Evolutionary conservation across 2,329 filamentous ascomycete genomes (phyloP).

Genomic region (Aspergillus candidus): DNA sequence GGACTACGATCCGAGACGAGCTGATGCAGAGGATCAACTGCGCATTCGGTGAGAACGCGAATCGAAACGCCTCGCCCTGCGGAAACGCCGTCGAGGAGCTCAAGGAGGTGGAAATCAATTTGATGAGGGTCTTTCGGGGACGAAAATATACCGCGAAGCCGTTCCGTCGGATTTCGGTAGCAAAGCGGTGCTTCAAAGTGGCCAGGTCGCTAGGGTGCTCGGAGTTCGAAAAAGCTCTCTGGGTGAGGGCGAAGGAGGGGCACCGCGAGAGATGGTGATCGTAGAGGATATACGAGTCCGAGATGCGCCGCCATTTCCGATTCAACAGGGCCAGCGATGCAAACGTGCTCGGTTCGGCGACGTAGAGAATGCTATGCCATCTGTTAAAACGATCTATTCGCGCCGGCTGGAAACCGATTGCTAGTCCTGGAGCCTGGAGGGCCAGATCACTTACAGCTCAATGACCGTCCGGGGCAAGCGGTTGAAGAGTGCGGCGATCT

Average conservation of each 20-base stretch:
- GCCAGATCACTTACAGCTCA: constrained; percentile 21
- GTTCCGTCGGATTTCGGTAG: constrained; percentile 66
- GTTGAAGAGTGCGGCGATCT: constrained; percentile 14
- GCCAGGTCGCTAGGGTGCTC: constrained; percentile 47
- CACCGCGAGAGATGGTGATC: constrained; percentile 42
- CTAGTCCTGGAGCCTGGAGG: background rate
- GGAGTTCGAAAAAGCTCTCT: constrained; percentile 27
- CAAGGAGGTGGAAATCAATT: constrained; percentile 74
- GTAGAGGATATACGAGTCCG: constrained; percentile 41
- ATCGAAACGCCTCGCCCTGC: constrained; percentile 79
- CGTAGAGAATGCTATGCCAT: constrained; percentile 40
- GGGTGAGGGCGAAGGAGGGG: constrained; percentile 36
- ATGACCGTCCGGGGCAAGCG: constrained; percentile 25
- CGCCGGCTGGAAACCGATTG: too few species aligned
- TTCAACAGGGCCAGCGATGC: constrained; percentile 43
- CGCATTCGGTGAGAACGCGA: constrained; percentile 69
- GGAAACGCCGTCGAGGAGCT: constrained; percentile 75
- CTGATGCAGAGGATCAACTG: constrained; percentile 73
- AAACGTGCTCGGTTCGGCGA: constrained; percentile 43
- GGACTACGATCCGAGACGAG: constrained; percentile 74
- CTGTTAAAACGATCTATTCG: constrained; percentile 14
- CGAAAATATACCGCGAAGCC: constrained; percentile 70
- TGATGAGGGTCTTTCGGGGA: constrained; percentile 65
- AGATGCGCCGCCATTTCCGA: constrained; percentile 38
- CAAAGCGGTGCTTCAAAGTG: constrained; percentile 59